Conservation (phyloP, 495 filamentous ascomycete genomes). For the Aspergillus taichungensis region DNA sequence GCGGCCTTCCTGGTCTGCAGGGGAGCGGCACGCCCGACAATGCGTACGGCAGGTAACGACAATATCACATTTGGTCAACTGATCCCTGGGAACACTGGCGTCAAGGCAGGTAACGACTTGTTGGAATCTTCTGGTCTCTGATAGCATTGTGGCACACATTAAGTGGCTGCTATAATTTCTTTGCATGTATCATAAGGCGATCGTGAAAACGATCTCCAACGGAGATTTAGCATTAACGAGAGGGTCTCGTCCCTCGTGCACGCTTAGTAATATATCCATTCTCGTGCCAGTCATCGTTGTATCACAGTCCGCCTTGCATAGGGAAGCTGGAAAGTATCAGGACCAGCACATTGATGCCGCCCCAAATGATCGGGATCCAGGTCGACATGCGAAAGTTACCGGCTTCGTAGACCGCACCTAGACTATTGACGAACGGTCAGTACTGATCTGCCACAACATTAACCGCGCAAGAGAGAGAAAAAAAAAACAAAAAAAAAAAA, state of each 20-base stretch:
- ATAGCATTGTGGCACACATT: slow-evolving; percentile 1
- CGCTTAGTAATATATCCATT: neutral
- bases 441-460: too few relatives aligned
- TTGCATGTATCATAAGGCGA: neutral
- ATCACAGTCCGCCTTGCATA: slow-evolving; percentile 85
- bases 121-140: slow-evolving; percentile 2
- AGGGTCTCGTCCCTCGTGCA: neutral
- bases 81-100: slow-evolving; percentile 9
- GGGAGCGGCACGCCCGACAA: slow-evolving; percentile 23
- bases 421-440: slow-evolving; percentile 35
- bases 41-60: slow-evolving; percentile 26
- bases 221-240: neutral
- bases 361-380: slow-evolving; percentile 95
- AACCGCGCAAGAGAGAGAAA: too few relatives aligned
- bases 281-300: neutral
- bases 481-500: slow-evolving; percentile 11
- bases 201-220: neutral
- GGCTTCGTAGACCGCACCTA: slow-evolving; percentile 79
- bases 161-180: neutral
- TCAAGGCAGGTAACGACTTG: slow-evolving; percentile 15
- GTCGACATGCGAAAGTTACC: slow-evolving; percentile 93
- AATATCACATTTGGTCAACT: neutral
- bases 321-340: slow-evolving; percentile 89
- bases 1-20: slow-evolving; percentile 40
- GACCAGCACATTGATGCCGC: slow-evolving; percentile 81